These are phyloP conservation scores for Puccinia polysora DNA, from an alignment of 1,284 basidiomycete genomes.

Conservation along the genomic window DNA sequence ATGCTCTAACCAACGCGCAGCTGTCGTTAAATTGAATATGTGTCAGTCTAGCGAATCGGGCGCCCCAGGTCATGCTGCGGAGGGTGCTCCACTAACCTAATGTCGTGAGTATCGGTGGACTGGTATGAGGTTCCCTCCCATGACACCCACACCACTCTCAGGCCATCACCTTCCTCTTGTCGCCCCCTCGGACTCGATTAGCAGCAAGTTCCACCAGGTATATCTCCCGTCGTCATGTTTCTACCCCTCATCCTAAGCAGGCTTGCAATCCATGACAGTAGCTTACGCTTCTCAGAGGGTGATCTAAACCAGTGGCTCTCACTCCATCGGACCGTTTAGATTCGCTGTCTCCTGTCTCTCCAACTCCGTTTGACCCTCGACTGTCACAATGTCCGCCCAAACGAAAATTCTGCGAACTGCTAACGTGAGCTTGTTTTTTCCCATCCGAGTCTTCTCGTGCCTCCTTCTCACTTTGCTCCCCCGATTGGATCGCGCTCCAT, in stretches of 20 bases:
- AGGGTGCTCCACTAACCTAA: no score
- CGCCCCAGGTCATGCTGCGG: no score
- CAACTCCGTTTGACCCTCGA: neutral
- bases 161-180: no score
- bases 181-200: no score
- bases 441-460: neutral
- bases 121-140: no score
- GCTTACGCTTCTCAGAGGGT: constrained; percentile 33
- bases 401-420: constrained; percentile 90
- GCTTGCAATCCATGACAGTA: neutral
- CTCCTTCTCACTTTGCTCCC: neutral
- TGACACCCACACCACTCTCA: no score
- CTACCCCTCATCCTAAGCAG: neutral
- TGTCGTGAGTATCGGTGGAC: no score
- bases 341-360: constrained; percentile 23
- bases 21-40: no score
- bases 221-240: neutral
- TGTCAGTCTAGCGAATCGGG: no score
- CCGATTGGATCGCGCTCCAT: neutral
- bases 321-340: no score
- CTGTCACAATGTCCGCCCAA: constrained; percentile 47
- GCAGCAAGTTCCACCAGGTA: constrained; percentile 5
- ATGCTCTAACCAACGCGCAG: no score
- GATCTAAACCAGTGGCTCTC: constrained; percentile 12
- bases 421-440: constrained; percentile 59